Percentiles rank a stretch among this genome's conserved stretches.
Conservation (phyloP, 495 filamentous ascomycete genomes). For the Alectoria sarmentosa region DNA sequence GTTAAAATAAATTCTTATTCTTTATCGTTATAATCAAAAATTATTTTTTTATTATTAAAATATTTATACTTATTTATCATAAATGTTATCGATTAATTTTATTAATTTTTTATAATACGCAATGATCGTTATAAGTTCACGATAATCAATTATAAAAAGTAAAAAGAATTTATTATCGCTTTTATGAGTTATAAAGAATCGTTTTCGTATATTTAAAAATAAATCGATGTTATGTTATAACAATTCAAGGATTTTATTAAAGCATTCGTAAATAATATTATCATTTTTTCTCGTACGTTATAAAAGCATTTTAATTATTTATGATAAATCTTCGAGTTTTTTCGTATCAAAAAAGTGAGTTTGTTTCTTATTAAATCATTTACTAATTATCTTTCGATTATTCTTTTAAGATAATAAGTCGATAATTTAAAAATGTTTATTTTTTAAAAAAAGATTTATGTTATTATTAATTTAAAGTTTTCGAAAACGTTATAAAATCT, state of each 20-base stretch:
- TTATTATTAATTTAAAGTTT: too few relatives aligned
- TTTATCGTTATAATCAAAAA: conserved; percentile 1
- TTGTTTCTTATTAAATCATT: too few relatives aligned
- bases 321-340: too few relatives aligned
- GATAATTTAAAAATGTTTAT: too few relatives aligned
- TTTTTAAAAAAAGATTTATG: too few relatives aligned
- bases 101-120: conserved; percentile 6
- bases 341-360: too few relatives aligned
- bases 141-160: conserved; percentile 1
- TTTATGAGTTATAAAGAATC: conserved; percentile 17
- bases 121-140: conserved; percentile 10
- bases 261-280: conserved; percentile 14
- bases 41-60: neutral
- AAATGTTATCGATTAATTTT: conserved; percentile 7
- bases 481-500: too few relatives aligned
- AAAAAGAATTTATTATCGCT: conserved; percentile 8
- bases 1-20: conserved; percentile 4
- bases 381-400: too few relatives aligned
- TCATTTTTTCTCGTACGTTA: neutral
- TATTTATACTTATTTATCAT: neutral
- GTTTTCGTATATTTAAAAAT: conserved; percentile 1
- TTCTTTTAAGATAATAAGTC: too few relatives aligned
- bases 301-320: too few relatives aligned
- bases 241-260: neutral
- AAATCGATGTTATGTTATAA: neutral